These are phyloP conservation scores for Kwoniella dejecticola DNA, from an alignment of 768 basidiomycete genomes.

Conservation along the genomic window DNA sequence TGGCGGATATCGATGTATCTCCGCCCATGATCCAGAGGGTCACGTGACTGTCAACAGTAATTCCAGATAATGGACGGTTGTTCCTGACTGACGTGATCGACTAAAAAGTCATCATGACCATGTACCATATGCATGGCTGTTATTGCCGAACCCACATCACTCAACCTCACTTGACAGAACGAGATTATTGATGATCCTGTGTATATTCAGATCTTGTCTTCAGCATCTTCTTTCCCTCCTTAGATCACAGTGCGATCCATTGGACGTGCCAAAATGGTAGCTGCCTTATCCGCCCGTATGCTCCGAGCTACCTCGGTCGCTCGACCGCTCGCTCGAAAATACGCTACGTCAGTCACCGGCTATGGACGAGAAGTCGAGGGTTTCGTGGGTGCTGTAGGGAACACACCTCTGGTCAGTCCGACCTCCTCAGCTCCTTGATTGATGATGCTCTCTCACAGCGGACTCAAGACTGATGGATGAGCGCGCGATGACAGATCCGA, in stretches of 20 bases:
- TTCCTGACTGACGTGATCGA: slow-evolving; percentile 18
- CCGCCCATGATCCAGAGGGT: no score
- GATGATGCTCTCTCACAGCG: not conserved
- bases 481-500: slow-evolving; percentile 66
- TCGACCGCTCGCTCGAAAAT: slow-evolving; percentile 33
- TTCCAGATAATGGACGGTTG: slow-evolving; percentile 12
- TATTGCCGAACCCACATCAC: not conserved
- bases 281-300: slow-evolving; percentile 6
- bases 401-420: slow-evolving; percentile 79
- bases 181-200: not conserved
- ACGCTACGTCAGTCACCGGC: slow-evolving; percentile 44
- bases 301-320: slow-evolving; percentile 12
- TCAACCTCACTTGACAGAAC: no score
- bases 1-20: no score
- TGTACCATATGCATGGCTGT: no score
- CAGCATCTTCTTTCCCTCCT: not conserved
- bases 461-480: not conserved
- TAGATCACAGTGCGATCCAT: not conserved
- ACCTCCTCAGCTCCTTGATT: not conserved
- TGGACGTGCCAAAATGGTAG: not conserved
- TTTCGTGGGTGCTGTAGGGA: slow-evolving; percentile 85
- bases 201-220: not conserved
- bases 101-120: not conserved
- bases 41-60: not conserved
- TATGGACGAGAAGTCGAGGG: slow-evolving; percentile 60